These are phyloP conservation scores for Hirschfeldia incana DNA, from an alignment of 345 rosid species.

Conservation along the genomic window DNA sequence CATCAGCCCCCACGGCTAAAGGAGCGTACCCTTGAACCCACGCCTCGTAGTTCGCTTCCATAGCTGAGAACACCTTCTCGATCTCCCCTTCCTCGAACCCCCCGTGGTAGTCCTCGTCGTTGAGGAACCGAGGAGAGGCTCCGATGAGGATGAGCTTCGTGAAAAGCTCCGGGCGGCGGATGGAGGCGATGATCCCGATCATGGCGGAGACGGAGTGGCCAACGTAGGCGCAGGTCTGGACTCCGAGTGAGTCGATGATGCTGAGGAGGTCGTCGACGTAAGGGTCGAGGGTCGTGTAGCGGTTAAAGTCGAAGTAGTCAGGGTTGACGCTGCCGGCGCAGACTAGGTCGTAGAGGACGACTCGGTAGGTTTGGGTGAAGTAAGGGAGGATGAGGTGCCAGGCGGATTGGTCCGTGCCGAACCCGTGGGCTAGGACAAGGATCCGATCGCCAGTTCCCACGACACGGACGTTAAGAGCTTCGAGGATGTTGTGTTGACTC, in stretches of 20 bases:
- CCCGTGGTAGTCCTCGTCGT: slow-evolving; percentile 71
- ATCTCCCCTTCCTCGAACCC: slow-evolving; percentile 70
- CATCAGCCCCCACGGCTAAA: slow-evolving; percentile 74
- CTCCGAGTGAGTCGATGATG: slow-evolving; percentile 67
- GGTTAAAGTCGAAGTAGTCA: slow-evolving; percentile 59
- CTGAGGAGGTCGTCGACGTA: slow-evolving; percentile 75
- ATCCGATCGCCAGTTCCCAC: slow-evolving; percentile 65
- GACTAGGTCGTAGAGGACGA: slow-evolving; percentile 76
- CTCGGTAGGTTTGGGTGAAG: slow-evolving; percentile 48
- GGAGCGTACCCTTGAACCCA: slow-evolving; percentile 85
- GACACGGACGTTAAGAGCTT: slow-evolving; percentile 72
- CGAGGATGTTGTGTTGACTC: slow-evolving; percentile 53
- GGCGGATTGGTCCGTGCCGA: slow-evolving; percentile 86
- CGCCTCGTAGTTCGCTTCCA: slow-evolving; percentile 78
- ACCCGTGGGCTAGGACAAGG: slow-evolving; percentile 74
- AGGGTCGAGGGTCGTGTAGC: slow-evolving; percentile 70
- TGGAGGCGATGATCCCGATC: slow-evolving; percentile 83
- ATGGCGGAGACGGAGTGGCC: slow-evolving; percentile 94
- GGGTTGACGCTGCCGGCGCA: slow-evolving; percentile 93
- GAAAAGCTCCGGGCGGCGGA: slow-evolving; percentile 80
- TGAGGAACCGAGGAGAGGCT: slow-evolving; percentile 75
- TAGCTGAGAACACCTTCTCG: slow-evolving; percentile 66
- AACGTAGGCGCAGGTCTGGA: slow-evolving; percentile 60
- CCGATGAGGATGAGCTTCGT: slow-evolving; percentile 72
- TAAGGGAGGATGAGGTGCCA: slow-evolving; percentile 83